These are phyloP conservation scores for Geotrichum restrictum DNA, from an alignment of 1,139 yeast species.

Conservation along the genomic window DNA sequence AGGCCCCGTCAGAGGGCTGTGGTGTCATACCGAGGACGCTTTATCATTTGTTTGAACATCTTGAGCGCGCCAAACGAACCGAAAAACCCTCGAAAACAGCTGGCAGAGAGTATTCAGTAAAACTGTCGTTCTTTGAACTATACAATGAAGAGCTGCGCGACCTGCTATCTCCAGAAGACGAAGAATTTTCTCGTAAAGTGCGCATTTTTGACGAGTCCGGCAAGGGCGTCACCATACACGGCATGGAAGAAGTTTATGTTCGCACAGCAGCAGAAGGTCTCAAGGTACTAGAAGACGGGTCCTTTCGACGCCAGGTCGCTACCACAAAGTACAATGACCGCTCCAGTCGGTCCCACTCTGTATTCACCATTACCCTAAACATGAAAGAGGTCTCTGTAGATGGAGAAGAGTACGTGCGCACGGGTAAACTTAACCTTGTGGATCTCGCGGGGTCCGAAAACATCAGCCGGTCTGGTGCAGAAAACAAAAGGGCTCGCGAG, in stretches of 20 bases:
- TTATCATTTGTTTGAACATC: slow-evolving; percentile 46
- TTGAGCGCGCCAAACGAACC: slow-evolving; percentile 46
- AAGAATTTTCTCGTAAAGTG: slow-evolving; percentile 36
- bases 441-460: slow-evolving; percentile 91
- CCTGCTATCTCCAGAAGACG: slow-evolving; percentile 40
- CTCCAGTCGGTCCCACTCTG: slow-evolving; percentile 71
- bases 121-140: slow-evolving; percentile 65
- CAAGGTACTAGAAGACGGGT: slow-evolving; percentile 48
- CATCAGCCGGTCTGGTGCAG: slow-evolving; percentile 74
- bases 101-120: slow-evolving; percentile 52
- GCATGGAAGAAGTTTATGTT: slow-evolving; percentile 49
- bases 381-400: slow-evolving; percentile 39
- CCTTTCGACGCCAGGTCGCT: slow-evolving; percentile 57
- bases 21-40: slow-evolving; percentile 71
- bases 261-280: slow-evolving; percentile 44
- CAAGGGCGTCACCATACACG: slow-evolving; percentile 43
- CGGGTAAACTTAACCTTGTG: slow-evolving; percentile 70
- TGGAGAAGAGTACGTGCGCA: slow-evolving; percentile 45
- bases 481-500: slow-evolving; percentile 72
- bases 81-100: slow-evolving; percentile 2
- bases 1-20: slow-evolving; percentile 72
- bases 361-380: slow-evolving; percentile 62
- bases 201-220: slow-evolving; percentile 44
- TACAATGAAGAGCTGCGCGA: slow-evolving; percentile 73
- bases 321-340: slow-evolving; percentile 64